Evolutionary conservation across 441 rosid species (phyloP), one percentile per base, ranked within the genome.

Genomic region (Gossypium trilobum): DNA sequence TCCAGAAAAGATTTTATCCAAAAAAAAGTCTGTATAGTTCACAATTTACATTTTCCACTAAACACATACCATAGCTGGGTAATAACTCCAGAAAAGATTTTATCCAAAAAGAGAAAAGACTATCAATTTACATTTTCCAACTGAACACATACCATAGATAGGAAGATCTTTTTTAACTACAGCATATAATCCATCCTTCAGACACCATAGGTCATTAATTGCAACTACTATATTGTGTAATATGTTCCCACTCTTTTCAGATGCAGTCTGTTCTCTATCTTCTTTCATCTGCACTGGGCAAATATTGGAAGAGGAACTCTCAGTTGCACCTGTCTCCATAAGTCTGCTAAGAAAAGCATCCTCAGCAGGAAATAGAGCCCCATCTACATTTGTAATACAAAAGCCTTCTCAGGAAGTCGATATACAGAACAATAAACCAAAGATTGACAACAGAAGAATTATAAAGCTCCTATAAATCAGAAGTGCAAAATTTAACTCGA

Each of bases 321-420:
- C 96, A 27, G 92, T 89, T 27, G 95, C 98, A 81, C 96, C 95
- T 27, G 89, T 87, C 81, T 89, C 89, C 9, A 77, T 78, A 16
- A 93, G 89, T 29, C 95, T 90, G 77, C 86, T 77, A 68, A 85
- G 88, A 71, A 91, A 88, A 75, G 80, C 86, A 63, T 88, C 88
- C 80, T 85, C 84, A 3, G 78, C 73, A 64, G 80, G 71, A 50
- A 86, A 75, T 66, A 85, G 74, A 55, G 75, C 74, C 75, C 73
- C 90, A 75, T 78, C 99, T 92, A 64, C 36, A 54, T 6, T 36
- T 77, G 73, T 67, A 80, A 80, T 78, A 73, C 48, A 55, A 75
- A 74, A 59, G 5, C 59, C 64, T 72, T 75, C 75, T 83, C 84
- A 85, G 76, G 27, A 77, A 77, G 44, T 67, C 54, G 33, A 79